phyloP scores from a whole-genome alignment of 2,329 filamentous ascomycete species.

The Ascomycota sp. region DNA sequence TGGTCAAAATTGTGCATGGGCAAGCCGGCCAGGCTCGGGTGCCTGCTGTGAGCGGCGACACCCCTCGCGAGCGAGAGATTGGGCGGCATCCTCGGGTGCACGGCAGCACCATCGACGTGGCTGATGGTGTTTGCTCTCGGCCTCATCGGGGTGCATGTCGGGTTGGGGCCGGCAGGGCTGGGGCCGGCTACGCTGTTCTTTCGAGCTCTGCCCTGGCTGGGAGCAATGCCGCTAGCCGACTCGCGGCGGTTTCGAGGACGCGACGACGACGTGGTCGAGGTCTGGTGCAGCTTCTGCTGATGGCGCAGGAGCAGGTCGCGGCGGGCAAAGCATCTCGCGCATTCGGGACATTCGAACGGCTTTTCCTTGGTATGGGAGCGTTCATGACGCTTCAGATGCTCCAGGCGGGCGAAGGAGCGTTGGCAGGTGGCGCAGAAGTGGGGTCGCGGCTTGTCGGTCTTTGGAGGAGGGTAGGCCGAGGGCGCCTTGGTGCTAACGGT shows the following conservation, averaged over 20 bases:
- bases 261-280: constrained; percentile 68
- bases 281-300: constrained; percentile 96
- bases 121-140: constrained; percentile 92
- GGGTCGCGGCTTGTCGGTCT: constrained; percentile 91
- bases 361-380: constrained; percentile 98
- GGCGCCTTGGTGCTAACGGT: constrained; percentile 27
- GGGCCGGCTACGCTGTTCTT: constrained; percentile 72
- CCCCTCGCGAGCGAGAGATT: constrained; percentile 29
- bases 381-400: constrained; percentile 94
- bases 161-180: constrained; percentile 21
- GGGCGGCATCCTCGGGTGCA: constrained; percentile 49
- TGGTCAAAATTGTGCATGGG: constrained; percentile 37
- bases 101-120: constrained; percentile 60
- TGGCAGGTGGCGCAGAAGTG: constrained; percentile 85
- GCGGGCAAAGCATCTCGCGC: constrained; percentile 81
- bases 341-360: constrained; percentile 93
- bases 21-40: constrained; percentile 54
- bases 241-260: constrained; percentile 76
- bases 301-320: constrained; percentile 81
- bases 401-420: constrained; percentile 80
- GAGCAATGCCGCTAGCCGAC: constrained; percentile 56
- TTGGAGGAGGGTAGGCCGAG: constrained; percentile 52
- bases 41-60: constrained; percentile 43
- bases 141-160: constrained; percentile 41
- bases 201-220: constrained; percentile 53